Conservation (phyloP, 1,139 yeast genomes). For the Pichia sp. region DNA sequence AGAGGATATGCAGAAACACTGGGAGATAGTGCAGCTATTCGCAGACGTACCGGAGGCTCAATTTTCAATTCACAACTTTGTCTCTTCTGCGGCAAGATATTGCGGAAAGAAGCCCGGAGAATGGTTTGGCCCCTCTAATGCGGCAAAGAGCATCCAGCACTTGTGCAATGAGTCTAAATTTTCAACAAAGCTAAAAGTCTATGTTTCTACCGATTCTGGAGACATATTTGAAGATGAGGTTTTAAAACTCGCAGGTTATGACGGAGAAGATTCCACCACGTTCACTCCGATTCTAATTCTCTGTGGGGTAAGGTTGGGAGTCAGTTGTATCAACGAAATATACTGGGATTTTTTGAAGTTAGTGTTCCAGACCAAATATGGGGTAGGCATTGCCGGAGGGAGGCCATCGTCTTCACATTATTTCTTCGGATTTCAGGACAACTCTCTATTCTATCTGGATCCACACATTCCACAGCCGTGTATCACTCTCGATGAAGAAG, state of each 20-base stretch:
- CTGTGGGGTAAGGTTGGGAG: constrained; percentile 78
- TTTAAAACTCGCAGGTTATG: constrained; percentile 16
- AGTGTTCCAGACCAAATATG: constrained; percentile 47
- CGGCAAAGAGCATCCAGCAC: constrained; percentile 55
- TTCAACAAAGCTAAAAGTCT: constrained; percentile 38
- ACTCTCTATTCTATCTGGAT: constrained; percentile 69
- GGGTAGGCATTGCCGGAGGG: constrained; percentile 97
- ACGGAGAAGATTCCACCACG: constrained; percentile 9
- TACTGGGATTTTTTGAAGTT: constrained; percentile 68
- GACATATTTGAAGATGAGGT: constrained; percentile 66
- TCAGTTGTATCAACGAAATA: constrained; percentile 60
- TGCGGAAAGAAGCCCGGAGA: constrained; percentile 83
- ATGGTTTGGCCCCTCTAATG: constrained; percentile 99
- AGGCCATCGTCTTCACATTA: constrained; percentile 90
- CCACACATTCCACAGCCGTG: constrained; percentile 71
- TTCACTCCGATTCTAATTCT: constrained; percentile 53
- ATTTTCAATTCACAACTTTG: constrained; percentile 81
- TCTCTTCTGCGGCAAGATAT: constrained; percentile 56
- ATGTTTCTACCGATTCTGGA: constrained; percentile 58
- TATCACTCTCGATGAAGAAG: constrained; percentile 5
- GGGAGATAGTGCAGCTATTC: constrained; percentile 49
- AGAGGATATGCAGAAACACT: constrained; percentile 10
- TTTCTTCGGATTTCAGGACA: constrained; percentile 75
- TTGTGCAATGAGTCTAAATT: constrained; percentile 36
- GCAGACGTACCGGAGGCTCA: constrained; percentile 58